These are phyloP conservation scores for barrel medic (Medicago truncatula) DNA, from an alignment of 306 rosid genomes.

Conservation along the genomic window DNA sequence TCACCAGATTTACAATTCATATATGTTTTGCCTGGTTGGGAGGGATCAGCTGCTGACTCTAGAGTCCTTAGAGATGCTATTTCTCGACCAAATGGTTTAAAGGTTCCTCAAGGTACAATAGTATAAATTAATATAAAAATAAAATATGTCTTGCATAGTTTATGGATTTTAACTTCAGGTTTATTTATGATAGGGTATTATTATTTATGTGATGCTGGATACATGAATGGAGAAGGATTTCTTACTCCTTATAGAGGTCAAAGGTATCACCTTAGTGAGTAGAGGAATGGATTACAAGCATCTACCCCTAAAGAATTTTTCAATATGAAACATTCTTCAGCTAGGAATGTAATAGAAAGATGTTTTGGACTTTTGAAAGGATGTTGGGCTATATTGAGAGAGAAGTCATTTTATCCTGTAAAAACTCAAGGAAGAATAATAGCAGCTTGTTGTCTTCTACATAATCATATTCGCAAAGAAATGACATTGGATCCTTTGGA, in stretches of 20 bases:
- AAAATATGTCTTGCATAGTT: too few relatives aligned
- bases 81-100: not conserved
- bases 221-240: not conserved
- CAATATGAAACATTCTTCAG: conserved; percentile 11
- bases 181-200: too few relatives aligned
- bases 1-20: not conserved
- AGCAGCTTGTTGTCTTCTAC: not conserved
- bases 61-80: conserved; percentile 11
- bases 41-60: not conserved
- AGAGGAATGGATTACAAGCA: not conserved
- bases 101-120: conserved; percentile 5
- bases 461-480: too few relatives aligned
- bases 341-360: conserved; percentile 19
- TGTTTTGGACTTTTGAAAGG: conserved; percentile 13
- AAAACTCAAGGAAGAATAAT: conserved; percentile 11
- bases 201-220: not conserved
- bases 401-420: not conserved
- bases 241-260: not conserved
- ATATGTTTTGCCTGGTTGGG: not conserved
- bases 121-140: not conserved
- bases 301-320: conserved; percentile 2
- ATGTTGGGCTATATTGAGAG: not conserved
- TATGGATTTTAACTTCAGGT: too few relatives aligned
- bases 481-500: not conserved
- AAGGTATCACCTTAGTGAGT: not conserved